A percentile compares a stretch with the other conserved stretches of the same genome.
phyloP scores from a whole-genome alignment of 2,329 filamentous ascomycete species.

The Colletotrichum sp. region DNA sequence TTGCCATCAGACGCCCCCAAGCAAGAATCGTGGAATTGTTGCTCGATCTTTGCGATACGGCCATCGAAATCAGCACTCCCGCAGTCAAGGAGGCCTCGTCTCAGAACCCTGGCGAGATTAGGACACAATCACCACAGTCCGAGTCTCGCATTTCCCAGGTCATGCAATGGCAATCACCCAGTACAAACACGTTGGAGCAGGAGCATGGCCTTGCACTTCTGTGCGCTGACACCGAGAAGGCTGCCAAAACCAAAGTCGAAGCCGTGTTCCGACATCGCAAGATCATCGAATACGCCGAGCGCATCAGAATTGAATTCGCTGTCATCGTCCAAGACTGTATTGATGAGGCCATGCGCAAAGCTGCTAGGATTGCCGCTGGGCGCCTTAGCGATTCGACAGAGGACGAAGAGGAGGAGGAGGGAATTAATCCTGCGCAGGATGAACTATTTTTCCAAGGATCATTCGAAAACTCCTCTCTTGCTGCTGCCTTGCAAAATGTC shows the following conservation, averaged over 20 bases:
- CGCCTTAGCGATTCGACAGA: constrained; percentile 80
- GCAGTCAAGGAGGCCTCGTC: constrained; percentile 84
- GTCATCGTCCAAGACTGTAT: constrained; percentile 95
- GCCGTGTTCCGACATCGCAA: constrained; percentile 89
- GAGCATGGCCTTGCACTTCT: constrained; percentile 87
- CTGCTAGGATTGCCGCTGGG: constrained; percentile 84
- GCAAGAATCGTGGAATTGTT: constrained; percentile 94
- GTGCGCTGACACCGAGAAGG: constrained; percentile 87
- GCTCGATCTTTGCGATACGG: constrained; percentile 93
- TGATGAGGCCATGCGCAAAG: constrained; percentile 87
- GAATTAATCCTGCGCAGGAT: constrained; percentile 50
- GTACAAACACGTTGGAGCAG: constrained; percentile 88
- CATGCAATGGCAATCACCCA: constrained; percentile 94
- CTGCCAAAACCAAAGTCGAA: constrained; percentile 88
- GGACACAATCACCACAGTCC: constrained; percentile 94
- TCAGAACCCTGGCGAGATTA: constrained; percentile 75
- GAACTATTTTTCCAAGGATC: constrained; percentile 62
- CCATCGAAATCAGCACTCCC: constrained; percentile 92
- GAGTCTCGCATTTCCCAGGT: constrained; percentile 95
- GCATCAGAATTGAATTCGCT: constrained; percentile 92
- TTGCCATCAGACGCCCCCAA: constrained; percentile 87
- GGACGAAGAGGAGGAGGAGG: constrained; percentile 58
- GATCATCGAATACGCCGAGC: constrained; percentile 94
- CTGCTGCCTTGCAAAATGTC: constrained; percentile 56
- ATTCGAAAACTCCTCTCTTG: constrained; percentile 63